Evolutionary conservation across 208 protist genomes (phyloP).

Genomic region (Balamuthia mandrillaris): DNA sequence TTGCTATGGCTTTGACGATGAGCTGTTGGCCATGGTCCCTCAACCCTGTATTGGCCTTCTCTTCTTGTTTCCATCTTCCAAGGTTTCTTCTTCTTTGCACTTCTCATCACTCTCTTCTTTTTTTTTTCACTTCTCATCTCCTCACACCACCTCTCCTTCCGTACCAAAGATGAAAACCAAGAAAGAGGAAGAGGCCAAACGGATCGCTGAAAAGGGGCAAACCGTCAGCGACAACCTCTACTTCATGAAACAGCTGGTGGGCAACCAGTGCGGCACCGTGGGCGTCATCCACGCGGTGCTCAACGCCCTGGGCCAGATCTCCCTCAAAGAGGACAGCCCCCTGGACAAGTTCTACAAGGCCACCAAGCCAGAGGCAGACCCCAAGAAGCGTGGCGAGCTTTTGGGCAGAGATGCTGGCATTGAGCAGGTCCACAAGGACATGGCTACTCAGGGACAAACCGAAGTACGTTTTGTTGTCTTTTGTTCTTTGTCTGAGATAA

Average conservation of each 20-base stretch:
- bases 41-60: conserved; percentile 81
- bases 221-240: conserved; percentile 68
- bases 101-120: neutral
- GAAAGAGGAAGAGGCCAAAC: conserved; percentile 38
- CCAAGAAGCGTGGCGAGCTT: conserved; percentile 39
- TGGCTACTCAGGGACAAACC: conserved; percentile 40
- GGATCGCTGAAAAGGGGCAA: conserved; percentile 42
- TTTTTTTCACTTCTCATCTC: neutral
- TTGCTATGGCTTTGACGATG: conserved; percentile 84
- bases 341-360: conserved; percentile 60
- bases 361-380: neutral
- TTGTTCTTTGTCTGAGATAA: neutral
- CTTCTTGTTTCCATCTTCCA: conserved; percentile 86
- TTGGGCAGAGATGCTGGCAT: too few relatives aligned
- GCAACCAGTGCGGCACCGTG: conserved; percentile 92
- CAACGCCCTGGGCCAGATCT: conserved; percentile 77
- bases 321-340: conserved; percentile 41
- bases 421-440: neutral
- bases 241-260: conserved; percentile 85
- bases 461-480: too few relatives aligned
- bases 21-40: conserved; percentile 85
- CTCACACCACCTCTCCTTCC: neutral
- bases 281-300: conserved; percentile 84
- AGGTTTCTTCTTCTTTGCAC: too few relatives aligned
- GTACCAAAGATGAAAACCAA: conserved; percentile 41